Evolutionary conservation across 441 rosid genomes (phyloP).

Genomic region (Croton setiger): DNA sequence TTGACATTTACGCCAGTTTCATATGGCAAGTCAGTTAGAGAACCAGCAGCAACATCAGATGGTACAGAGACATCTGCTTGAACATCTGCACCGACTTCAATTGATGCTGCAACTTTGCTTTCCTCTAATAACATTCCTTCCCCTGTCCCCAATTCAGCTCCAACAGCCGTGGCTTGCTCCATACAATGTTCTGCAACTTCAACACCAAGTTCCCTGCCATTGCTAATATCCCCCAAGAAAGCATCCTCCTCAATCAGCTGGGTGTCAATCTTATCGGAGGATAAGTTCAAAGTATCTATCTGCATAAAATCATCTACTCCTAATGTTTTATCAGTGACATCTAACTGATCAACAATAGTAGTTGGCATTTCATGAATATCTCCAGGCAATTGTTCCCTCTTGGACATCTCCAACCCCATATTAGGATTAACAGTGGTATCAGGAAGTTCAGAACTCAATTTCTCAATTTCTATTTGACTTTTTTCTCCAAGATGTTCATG

Average conservation of each 20-base stretch:
- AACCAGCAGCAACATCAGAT: slow-evolving; percentile 26
- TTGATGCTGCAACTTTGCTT: slow-evolving; percentile 35
- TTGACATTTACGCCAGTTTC: slow-evolving; percentile 35
- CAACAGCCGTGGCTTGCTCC: slow-evolving; percentile 32
- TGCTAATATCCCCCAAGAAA: slow-evolving; percentile 30
- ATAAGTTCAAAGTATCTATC: slow-evolving; percentile 31
- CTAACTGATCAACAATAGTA: slow-evolving; percentile 10
- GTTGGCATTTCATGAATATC: slow-evolving; percentile 31
- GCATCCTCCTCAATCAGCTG: slow-evolving; percentile 34
- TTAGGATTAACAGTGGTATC: slow-evolving; percentile 36
- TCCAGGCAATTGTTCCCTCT: slow-evolving; percentile 21
- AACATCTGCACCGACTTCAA: slow-evolving; percentile 32
- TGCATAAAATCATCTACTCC: slow-evolving; percentile 26
- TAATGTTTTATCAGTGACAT: slow-evolving; percentile 24
- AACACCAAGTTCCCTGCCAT: slow-evolving; percentile 27
- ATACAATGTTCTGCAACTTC: slow-evolving; percentile 36
- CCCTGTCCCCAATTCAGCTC: slow-evolving; percentile 35
- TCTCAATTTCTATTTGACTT: slow-evolving; percentile 46
- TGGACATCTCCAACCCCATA: slow-evolving; percentile 26
- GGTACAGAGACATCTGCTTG: slow-evolving; percentile 30
- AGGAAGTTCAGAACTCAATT: slow-evolving; percentile 33
- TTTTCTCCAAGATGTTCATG: slow-evolving; percentile 38
- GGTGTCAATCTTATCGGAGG: slow-evolving; percentile 29
- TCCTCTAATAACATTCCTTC: slow-evolving; percentile 43
- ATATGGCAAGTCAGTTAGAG: slow-evolving; percentile 26